phyloP scores from a whole-genome alignment of 371 early-diverging fungal genomes.

The Haplosporangium sp. region DNA sequence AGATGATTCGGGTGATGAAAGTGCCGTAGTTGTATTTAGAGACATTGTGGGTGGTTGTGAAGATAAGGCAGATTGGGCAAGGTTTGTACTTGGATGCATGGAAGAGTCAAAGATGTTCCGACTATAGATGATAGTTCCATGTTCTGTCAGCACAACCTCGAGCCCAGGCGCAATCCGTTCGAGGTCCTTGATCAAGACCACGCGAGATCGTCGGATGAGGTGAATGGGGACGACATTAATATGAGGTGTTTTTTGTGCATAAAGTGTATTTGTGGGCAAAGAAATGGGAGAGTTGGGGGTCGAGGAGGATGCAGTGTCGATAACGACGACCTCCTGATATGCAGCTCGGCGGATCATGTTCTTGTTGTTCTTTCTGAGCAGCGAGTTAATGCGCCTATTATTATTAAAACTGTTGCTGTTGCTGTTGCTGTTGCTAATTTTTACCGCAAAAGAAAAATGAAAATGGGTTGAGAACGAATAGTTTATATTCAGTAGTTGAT shows the following conservation, averaged over 20 bases:
- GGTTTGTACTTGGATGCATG: no score
- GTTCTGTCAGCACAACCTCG: slow-evolving; percentile 16
- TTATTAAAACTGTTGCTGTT: no score
- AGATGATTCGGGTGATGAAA: neutral
- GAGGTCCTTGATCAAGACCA: slow-evolving; percentile 45
- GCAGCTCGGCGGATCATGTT: slow-evolving; percentile 51
- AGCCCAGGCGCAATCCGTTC: slow-evolving; percentile 21
- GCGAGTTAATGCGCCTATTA: no score
- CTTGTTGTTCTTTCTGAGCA: neutral
- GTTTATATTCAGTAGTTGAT: no score
- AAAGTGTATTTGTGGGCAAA: neutral
- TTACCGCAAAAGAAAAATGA: no score
- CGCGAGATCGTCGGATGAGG: slow-evolving; percentile 32
- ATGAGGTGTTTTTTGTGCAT: neutral
- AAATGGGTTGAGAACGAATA: no score
- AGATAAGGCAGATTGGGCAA: no score
- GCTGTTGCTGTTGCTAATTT: no score
- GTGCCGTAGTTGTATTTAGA: neutral
- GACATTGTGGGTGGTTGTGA: neutral
- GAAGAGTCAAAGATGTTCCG: no score
- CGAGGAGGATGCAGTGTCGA: neutral
- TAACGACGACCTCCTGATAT: slow-evolving; percentile 32
- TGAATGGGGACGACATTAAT: slow-evolving; percentile 26
- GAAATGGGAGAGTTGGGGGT: neutral
- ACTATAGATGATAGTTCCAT: slow-evolving; percentile 15